A percentile compares a stretch with the other conserved stretches of the same genome.
Conservation (phyloP, 352 stramenopile genomes). For the Phytophthora boehmeriae region DNA sequence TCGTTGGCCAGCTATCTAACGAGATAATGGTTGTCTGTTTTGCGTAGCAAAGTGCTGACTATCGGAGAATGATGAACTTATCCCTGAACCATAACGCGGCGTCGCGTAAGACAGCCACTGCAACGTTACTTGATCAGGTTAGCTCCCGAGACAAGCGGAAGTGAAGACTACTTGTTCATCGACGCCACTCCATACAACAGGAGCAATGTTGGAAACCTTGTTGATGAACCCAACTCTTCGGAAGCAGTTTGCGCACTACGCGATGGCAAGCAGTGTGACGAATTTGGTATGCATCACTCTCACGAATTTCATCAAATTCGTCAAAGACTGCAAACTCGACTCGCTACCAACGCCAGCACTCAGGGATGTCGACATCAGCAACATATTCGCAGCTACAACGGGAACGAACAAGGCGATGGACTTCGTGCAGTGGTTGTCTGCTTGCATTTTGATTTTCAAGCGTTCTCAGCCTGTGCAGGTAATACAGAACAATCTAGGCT, state of each 20-base stretch:
- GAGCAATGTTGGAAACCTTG: conserved; percentile 31
- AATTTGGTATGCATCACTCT: conserved; percentile 71
- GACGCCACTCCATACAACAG: conserved; percentile 9
- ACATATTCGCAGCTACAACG: conserved; percentile 47
- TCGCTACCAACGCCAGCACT: conserved; percentile 33
- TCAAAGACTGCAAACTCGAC: conserved; percentile 64
- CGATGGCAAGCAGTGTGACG: conserved; percentile 61
- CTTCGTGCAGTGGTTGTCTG: conserved; percentile 57
- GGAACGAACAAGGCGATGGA: conserved; percentile 48
- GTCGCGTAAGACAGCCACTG: neutral
- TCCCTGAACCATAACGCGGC: conserved; percentile 30
- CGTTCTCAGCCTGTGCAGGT: conserved; percentile 36
- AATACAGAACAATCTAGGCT: neutral
- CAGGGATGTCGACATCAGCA: conserved; percentile 61
- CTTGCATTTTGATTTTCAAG: conserved; percentile 53
- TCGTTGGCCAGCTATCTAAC: neutral
- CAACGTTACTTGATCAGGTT: neutral
- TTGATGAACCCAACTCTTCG: conserved; percentile 62
- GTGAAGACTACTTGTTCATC: conserved; percentile 2
- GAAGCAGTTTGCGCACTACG: conserved; percentile 72
- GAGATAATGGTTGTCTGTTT: neutral
- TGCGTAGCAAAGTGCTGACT: conserved; percentile 40
- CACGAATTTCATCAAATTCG: conserved; percentile 70
- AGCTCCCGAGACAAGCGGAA: neutral
- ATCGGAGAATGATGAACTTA: conserved; percentile 47